Percentiles rank a stretch among this genome's conserved stretches.
These are phyloP conservation scores for Ceratobasidium sp. DNA, from an alignment of 1,284 basidiomycete genomes.

Conservation along the genomic window DNA sequence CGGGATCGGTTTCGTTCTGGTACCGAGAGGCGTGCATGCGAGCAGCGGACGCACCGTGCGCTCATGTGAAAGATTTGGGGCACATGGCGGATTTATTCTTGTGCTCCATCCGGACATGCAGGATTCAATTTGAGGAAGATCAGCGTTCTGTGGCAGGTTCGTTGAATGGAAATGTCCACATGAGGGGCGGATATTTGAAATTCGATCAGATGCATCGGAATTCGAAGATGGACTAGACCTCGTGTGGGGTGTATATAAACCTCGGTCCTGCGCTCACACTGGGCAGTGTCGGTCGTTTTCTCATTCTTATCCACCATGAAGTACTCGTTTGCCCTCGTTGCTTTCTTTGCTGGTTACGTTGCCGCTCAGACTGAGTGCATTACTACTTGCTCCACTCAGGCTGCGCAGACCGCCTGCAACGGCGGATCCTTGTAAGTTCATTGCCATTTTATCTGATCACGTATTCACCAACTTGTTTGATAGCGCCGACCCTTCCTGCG, in stretches of 20 bases:
- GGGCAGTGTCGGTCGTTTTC: background rate
- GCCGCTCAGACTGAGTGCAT: slow-evolving; percentile 22
- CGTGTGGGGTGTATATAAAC: background rate
- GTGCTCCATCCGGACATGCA: too few relatives aligned
- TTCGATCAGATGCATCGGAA: background rate
- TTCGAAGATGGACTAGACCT: background rate
- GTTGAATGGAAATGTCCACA: background rate
- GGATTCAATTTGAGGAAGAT: too few relatives aligned
- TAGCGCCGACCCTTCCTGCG: slow-evolving; percentile 3
- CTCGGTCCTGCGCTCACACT: background rate
- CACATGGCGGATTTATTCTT: too few relatives aligned
- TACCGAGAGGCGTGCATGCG: too few relatives aligned
- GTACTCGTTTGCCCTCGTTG: slow-evolving; percentile 8
- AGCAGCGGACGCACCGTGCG: too few relatives aligned
- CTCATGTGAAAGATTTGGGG: too few relatives aligned
- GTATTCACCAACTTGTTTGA: background rate
- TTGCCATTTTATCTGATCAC: background rate
- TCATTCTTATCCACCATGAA: slow-evolving; percentile 17
- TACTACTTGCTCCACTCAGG: slow-evolving; percentile 4
- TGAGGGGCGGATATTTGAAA: background rate
- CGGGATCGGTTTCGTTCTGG: too few relatives aligned
- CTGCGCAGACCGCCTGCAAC: slow-evolving; percentile 9
- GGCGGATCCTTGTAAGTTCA: slow-evolving; percentile 7
- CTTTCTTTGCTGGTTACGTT: slow-evolving; percentile 11
- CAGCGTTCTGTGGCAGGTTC: background rate